phyloP scores from a whole-genome alignment of 345 rosid genomes.

The Durio zibethinus region DNA sequence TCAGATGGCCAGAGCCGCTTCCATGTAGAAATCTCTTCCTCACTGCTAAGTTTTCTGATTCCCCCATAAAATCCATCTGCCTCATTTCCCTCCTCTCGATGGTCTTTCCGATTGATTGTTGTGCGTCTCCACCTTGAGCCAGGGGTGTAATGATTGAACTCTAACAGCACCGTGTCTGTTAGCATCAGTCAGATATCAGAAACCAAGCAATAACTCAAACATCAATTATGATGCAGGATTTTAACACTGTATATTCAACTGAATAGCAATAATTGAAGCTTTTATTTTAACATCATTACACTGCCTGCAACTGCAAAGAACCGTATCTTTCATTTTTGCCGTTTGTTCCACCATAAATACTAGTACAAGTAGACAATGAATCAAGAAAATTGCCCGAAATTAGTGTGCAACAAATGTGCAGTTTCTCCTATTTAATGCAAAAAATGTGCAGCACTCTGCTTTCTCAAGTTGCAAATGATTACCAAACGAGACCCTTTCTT shows the following conservation, averaged over 20 bases:
- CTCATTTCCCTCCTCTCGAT: slow-evolving; percentile 75
- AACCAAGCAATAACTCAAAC: slow-evolving; percentile 6
- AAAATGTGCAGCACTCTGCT: not conserved
- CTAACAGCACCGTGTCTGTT: slow-evolving; percentile 57
- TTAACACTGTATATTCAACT: not conserved
- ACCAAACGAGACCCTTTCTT: not conserved
- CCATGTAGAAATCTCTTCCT: slow-evolving; percentile 66
- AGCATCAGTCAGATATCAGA: slow-evolving; percentile 22
- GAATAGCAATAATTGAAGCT: not conserved
- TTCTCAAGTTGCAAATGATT: slow-evolving; percentile 21
- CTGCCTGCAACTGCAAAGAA: not conserved
- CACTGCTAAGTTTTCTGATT: slow-evolving; percentile 52
- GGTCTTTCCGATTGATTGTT: slow-evolving; percentile 55
- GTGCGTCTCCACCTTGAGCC: slow-evolving; percentile 80
- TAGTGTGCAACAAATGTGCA: no score
- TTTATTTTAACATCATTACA: not conserved
- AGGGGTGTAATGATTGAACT: slow-evolving; percentile 66
- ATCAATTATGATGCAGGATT: not conserved
- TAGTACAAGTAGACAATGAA: not conserved
- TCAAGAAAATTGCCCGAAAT: not conserved
- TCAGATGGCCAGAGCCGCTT: slow-evolving; percentile 67
- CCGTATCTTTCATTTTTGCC: not conserved
- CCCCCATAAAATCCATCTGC: slow-evolving; percentile 92
- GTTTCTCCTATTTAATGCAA: not conserved
- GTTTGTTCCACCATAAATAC: not conserved